Conservation (phyloP, 495 filamentous ascomycete species). For the Aeminium ludgeri region DNA sequence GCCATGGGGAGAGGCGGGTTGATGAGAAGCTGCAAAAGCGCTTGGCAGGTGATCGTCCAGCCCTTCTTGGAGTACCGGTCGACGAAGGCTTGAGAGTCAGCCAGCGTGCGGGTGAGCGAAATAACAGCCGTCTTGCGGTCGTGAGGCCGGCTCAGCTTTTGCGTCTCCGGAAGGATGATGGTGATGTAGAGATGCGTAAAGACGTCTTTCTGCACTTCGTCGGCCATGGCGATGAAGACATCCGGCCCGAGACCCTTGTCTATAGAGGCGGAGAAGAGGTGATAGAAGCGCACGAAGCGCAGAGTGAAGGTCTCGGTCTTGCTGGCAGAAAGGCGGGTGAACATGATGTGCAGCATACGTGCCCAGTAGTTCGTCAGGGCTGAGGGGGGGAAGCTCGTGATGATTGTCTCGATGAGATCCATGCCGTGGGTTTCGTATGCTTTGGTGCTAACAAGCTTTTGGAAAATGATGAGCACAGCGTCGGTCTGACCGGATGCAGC, state of each 20-base stretch:
- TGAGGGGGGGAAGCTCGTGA: conserved; percentile 53
- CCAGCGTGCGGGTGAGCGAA: conserved; percentile 76
- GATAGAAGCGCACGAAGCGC: conserved; percentile 79
- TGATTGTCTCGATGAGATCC: conserved; percentile 69
- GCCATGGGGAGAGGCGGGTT: conserved; percentile 60
- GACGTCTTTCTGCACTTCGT: conserved; percentile 61
- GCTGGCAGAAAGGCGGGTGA: conserved; percentile 59
- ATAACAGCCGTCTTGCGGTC: conserved; percentile 91
- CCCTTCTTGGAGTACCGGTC: conserved; percentile 57
- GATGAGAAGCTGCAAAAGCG: conserved; percentile 71
- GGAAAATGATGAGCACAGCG: conserved; percentile 77
- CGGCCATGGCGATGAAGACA: conserved; percentile 65
- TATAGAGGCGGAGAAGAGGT: conserved; percentile 63
- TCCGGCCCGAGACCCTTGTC: conserved; percentile 72
- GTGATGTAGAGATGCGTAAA: conserved; percentile 71
- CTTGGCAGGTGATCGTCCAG: conserved; percentile 74
- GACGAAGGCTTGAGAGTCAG: conserved; percentile 65
- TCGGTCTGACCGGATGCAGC: conserved; percentile 59
- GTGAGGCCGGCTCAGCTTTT: conserved; percentile 64
- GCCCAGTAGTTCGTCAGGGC: conserved; percentile 63
- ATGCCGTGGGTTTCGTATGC: conserved; percentile 66
- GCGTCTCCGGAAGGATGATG: conserved; percentile 74
- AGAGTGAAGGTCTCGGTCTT: conserved; percentile 67
- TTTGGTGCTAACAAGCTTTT: conserved; percentile 60
- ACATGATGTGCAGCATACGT: conserved; percentile 61